A percentile compares a stretch with the other conserved stretches of the same genome.
These are phyloP conservation scores for Xylaria sp. DNA, from an alignment of 2,329 filamentous ascomycete genomes.

Conservation along the genomic window DNA sequence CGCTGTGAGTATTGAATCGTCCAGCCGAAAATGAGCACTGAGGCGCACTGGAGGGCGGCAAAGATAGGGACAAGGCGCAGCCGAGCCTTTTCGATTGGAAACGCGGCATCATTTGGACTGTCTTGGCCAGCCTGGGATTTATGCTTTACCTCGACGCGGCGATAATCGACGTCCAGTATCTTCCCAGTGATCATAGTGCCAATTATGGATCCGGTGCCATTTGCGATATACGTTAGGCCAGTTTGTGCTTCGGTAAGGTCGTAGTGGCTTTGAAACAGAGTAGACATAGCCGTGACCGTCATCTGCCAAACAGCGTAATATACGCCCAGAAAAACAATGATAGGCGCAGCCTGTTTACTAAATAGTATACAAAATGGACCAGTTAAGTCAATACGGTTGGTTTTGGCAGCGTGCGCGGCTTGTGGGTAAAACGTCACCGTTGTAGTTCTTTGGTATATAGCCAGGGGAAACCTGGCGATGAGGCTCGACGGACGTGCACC, in stretches of 20 bases:
- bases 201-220: slow-evolving; percentile 59
- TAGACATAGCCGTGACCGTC: slow-evolving; percentile 59
- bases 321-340: slow-evolving; percentile 54
- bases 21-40: slow-evolving; percentile 59
- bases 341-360: slow-evolving; percentile 50
- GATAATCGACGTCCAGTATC: slow-evolving; percentile 58
- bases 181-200: slow-evolving; percentile 58
- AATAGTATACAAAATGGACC: slow-evolving; percentile 54
- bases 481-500: slow-evolving; percentile 29
- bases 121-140: slow-evolving; percentile 24
- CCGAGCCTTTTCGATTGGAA: slow-evolving; percentile 57
- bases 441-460: slow-evolving; percentile 42
- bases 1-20: slow-evolving; percentile 48
- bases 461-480: slow-evolving; percentile 39
- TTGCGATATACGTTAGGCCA: slow-evolving; percentile 59
- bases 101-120: slow-evolving; percentile 30
- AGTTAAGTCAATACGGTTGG: slow-evolving; percentile 49
- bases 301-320: slow-evolving; percentile 62
- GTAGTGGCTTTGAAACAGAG: slow-evolving; percentile 52
- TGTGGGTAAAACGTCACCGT: slow-evolving; percentile 31
- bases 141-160: slow-evolving; percentile 45
- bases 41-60: slow-evolving; percentile 50
- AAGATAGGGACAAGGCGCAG: slow-evolving; percentile 55
- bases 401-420: slow-evolving; percentile 21
- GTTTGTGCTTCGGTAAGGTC: slow-evolving; percentile 51